phyloP scores from a whole-genome alignment of 2,329 filamentous ascomycete genomes.

The Polytolypa hystricis region DNA sequence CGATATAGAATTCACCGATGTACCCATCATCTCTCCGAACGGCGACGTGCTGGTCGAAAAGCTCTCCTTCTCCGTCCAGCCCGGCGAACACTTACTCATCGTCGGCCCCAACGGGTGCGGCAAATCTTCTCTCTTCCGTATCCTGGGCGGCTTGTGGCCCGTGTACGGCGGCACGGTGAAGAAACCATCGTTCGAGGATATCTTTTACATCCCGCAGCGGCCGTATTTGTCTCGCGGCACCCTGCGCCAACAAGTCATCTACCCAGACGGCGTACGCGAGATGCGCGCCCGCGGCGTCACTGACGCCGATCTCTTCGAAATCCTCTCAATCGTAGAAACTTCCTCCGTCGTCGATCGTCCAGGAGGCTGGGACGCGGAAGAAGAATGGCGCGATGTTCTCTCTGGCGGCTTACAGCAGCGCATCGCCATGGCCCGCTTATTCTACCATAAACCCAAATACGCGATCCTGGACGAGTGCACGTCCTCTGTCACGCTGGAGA shows the following conservation, averaged over 20 bases:
- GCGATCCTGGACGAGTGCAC: slow-evolving; percentile 97
- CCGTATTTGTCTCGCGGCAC: slow-evolving; percentile 87
- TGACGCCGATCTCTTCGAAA: slow-evolving; percentile 65
- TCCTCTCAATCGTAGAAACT: slow-evolving; percentile 71
- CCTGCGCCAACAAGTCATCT: slow-evolving; percentile 93
- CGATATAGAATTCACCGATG: slow-evolving; percentile 73
- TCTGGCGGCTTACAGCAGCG: slow-evolving; percentile 90
- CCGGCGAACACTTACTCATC: slow-evolving; percentile 83
- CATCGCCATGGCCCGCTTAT: slow-evolving; percentile 89
- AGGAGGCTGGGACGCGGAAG: slow-evolving; percentile 81
- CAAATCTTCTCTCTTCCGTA: slow-evolving; percentile 91
- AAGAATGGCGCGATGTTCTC: slow-evolving; percentile 91
- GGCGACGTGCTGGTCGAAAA: slow-evolving; percentile 81
- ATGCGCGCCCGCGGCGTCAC: slow-evolving; percentile 78
- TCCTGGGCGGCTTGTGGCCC: slow-evolving; percentile 91
- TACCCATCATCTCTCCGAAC: slow-evolving; percentile 94
- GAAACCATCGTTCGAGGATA: slow-evolving; percentile 83
- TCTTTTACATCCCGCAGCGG: slow-evolving; percentile 96
- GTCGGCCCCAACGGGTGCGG: slow-evolving; percentile 96
- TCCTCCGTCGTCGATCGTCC: slow-evolving; percentile 70
- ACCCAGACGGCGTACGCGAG: slow-evolving; percentile 77
- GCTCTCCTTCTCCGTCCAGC: slow-evolving; percentile 75
- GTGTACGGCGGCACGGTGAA: slow-evolving; percentile 90
- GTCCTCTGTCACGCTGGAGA: slow-evolving; percentile 84
- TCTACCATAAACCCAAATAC: slow-evolving; percentile 86